Base-by-base conservation (phyloP, 306 rosid species). In the Begonia fuchsioides region DNA sequence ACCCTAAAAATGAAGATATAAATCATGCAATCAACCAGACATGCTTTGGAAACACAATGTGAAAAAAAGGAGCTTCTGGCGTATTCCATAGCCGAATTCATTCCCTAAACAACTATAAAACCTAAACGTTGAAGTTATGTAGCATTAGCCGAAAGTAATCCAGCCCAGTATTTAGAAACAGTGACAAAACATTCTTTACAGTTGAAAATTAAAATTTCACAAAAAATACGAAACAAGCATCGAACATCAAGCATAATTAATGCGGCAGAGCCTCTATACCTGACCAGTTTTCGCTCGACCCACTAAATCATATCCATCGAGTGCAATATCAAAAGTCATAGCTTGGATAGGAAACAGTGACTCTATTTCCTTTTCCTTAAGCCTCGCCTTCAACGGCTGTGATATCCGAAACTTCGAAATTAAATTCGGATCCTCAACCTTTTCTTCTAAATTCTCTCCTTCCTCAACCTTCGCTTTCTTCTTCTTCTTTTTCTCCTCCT, bases 221-320 rank as follows among this genome's bases (percentile, higher is more conserved):
- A 26, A 26, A 2, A 26, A 4, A 1, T 26, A 55, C 10, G 8
- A 20, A 11, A 44, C 11, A 11, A 5, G 7, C 5, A 26, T 26
- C 1, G 8, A 26, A 26, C 8, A 26, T 4, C 35, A 26, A 26
- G 35, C 35, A 26, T 26, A 4, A 26, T 26, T 26, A 26, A 26
- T 2, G 8, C 35, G 7, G 7, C 35, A 26, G 8, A 26, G 7
- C 35, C 35, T 26, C 35, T 26, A 15, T 45, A 88, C 97, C 97
- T 88, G 97, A n/a, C 97, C 97, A 0, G 97, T 88, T 18, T 95
- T 84, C 32, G 97, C 97, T 38, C 97, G 81, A 39, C 97, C 97
- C 13, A 88, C 95, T 79, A 88, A 57, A 70, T 88, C 97, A 41
- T 72, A 50, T 1, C 97, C 97, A 32, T 88, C 84, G 11, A 76